Evolutionary conservation across 148 eudicot genomes (phyloP), one percentile per base, ranked within the genome.

Genomic region (Pharnaceum exiguum): DNA sequence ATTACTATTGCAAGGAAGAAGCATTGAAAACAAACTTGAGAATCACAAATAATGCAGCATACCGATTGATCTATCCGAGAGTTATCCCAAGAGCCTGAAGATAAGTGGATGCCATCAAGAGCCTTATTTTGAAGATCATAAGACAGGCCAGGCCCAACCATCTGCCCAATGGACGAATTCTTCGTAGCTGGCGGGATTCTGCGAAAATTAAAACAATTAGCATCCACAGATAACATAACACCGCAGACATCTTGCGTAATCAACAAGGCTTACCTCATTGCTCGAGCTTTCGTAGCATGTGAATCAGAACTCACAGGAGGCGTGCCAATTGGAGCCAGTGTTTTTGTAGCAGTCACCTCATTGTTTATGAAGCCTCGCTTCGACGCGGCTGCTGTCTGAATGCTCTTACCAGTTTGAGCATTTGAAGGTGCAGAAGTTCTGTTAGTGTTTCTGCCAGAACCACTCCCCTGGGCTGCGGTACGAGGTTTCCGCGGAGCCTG

Each of bases 241-340:
- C 1, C 22, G 21, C 45, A 29, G 40, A n/a, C 17, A 22, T 9
- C 29, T 9, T 21, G 38, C 40, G 45, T 51, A 31, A 50, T 52
- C 31, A 46, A 26, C 9, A 48, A 52, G 3, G 42, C 68, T 38
- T 83, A 89, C 99, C 79, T 93, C 59, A 59, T 63, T 51, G 55
- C 62, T 26, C 66, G 70, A 16, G 78, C 61, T 51, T 58, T 80
- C 60, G 59, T 65, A 60, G 72, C 57, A 51, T 73, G 84, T 46
- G 47, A 27, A 65, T 81, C 90, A 67, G 85, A 21, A 65, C 53
- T 67, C 40, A 69, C 39, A 43, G 87, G 40, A 45, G 87, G 79
- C 50, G 89, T 81, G 62, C 98, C 95, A 57, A 85, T 79, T 36
- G 89, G 84, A 65, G 89, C 78, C 62, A 85, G 58, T 55, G 79